Conservation (phyloP, 1,139 yeast species). For the Nakaseomyces delphensis region DNA sequence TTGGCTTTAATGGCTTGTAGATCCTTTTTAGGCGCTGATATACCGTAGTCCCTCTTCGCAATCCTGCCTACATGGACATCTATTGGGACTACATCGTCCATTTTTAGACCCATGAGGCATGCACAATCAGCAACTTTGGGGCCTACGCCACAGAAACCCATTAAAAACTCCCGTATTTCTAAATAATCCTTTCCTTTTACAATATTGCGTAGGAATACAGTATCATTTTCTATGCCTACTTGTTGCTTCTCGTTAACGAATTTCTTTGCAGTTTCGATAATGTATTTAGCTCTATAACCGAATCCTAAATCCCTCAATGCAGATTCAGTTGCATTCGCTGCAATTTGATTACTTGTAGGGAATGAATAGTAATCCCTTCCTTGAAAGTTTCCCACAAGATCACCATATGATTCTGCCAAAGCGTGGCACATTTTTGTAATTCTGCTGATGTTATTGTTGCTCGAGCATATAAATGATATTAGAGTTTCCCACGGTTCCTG, state of each 20-base stretch:
- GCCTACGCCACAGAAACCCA: constrained; percentile 80
- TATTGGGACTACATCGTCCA: constrained; percentile 84
- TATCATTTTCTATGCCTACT: constrained; percentile 23
- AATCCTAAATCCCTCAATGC: constrained; percentile 47
- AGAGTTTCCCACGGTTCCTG: constrained; percentile 98
- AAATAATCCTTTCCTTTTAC: constrained; percentile 19
- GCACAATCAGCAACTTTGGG: constrained; percentile 98
- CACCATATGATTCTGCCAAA: constrained; percentile 66
- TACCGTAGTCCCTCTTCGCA: constrained; percentile 72
- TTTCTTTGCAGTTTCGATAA: constrained; percentile 62
- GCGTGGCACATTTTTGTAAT: constrained; percentile 89
- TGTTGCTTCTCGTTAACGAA: constrained; percentile 31
- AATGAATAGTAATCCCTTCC: constrained; percentile 61
- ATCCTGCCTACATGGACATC: constrained; percentile 96
- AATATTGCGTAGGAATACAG: constrained; percentile 18
- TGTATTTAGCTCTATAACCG: constrained; percentile 89
- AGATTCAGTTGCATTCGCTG: constrained; percentile 35
- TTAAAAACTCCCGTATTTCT: constrained; percentile 54
- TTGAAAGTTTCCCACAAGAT: constrained; percentile 45
- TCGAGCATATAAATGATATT: constrained; percentile 82
- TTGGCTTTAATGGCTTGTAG: constrained; percentile 27
- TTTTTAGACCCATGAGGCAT: constrained; percentile 82
- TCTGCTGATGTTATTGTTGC: constrained; percentile 91
- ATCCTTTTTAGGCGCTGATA: constrained; percentile 34
- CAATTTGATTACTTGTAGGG: constrained; percentile 53